Evolutionary conservation across 108 stramenopile genomes (phyloP).

Genomic region (Skeletonema grethae): DNA sequence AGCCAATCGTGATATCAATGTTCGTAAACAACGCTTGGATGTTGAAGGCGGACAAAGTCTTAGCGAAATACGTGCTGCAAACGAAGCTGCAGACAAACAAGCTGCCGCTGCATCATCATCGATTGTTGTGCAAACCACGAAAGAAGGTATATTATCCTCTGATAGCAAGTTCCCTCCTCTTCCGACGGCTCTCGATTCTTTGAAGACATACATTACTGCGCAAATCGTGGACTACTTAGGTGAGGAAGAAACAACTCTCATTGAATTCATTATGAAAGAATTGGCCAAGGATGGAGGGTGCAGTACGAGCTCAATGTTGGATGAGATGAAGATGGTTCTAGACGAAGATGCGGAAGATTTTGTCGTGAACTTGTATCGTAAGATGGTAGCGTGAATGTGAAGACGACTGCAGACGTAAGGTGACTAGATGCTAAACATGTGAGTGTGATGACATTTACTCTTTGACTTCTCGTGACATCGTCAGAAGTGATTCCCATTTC

Average conservation of each 20-base stretch:
- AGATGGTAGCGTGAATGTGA: constrained; percentile 39
- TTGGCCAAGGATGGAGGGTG: constrained; percentile 51
- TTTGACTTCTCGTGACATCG: background rate
- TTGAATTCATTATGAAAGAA: constrained; percentile 72
- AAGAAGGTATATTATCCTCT: constrained; percentile 33
- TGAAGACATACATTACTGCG: constrained; percentile 54
- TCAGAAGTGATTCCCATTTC: background rate
- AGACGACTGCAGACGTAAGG: background rate
- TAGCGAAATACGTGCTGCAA: constrained; percentile 50
- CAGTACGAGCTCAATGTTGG: constrained; percentile 43
- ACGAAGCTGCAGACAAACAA: constrained; percentile 45
- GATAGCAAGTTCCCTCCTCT: constrained; percentile 52
- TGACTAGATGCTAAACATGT: background rate
- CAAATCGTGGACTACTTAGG: constrained; percentile 78
- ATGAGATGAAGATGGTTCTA: constrained; percentile 80
- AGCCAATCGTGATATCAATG: constrained; percentile 51
- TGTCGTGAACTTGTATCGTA: constrained; percentile 61
- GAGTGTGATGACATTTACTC: background rate
- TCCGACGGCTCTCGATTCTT: constrained; percentile 22
- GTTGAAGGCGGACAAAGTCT: constrained; percentile 32
- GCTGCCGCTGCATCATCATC: constrained; percentile 8
- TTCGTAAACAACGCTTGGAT: constrained; percentile 43
- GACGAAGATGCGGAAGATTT: constrained; percentile 82
- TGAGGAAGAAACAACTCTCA: constrained; percentile 72
- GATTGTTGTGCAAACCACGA: constrained; percentile 31